Evolutionary conservation across 192 early-diverging fungal species (phyloP).

Genomic region (Coemansia sp.): DNA sequence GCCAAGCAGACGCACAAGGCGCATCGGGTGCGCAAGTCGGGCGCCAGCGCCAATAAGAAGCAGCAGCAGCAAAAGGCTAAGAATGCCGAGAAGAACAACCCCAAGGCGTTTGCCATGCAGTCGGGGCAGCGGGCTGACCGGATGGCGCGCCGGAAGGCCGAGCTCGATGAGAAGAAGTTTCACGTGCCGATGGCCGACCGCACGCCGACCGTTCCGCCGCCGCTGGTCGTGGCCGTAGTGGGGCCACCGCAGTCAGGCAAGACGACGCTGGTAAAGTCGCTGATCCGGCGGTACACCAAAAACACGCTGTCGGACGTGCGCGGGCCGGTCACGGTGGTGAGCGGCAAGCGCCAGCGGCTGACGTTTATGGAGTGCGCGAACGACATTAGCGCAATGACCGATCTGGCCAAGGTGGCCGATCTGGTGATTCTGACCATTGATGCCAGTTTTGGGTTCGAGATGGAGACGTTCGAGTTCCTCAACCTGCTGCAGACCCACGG

Average conservation of each 20-base stretch:
- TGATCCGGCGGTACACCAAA: slow-evolving; percentile 94
- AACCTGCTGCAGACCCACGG: slow-evolving; percentile 97
- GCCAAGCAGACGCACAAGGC: slow-evolving; percentile 69
- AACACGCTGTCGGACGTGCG: slow-evolving; percentile 86
- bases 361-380: slow-evolving; percentile 97
- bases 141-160: slow-evolving; percentile 74
- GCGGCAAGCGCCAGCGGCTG: slow-evolving; percentile 88
- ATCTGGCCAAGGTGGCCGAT: slow-evolving; percentile 95
- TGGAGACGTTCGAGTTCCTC: slow-evolving; percentile 99
- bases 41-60: slow-evolving; percentile 82
- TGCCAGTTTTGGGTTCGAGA: slow-evolving; percentile 98
- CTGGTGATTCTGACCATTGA: slow-evolving; percentile 92
- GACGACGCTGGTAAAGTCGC: slow-evolving; percentile 93
- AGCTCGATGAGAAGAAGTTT: slow-evolving; percentile 82
- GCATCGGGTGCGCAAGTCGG: slow-evolving; percentile 76
- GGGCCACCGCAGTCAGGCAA: slow-evolving; percentile 93
- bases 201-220: slow-evolving; percentile 84
- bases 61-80: slow-evolving; percentile 59
- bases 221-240: slow-evolving; percentile 90
- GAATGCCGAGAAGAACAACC: slow-evolving; percentile 56
- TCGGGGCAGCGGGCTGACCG: slow-evolving; percentile 72
- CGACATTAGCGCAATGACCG: slow-evolving; percentile 97
- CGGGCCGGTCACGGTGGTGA: slow-evolving; percentile 96
- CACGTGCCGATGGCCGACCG: slow-evolving; percentile 96
- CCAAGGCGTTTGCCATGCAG: slow-evolving; percentile 70